Percentiles rank a stretch among this genome's conserved stretches.
These are phyloP conservation scores for Rhodotorula sp. DNA, from an alignment of 1,284 basidiomycete species.

Conservation along the genomic window DNA sequence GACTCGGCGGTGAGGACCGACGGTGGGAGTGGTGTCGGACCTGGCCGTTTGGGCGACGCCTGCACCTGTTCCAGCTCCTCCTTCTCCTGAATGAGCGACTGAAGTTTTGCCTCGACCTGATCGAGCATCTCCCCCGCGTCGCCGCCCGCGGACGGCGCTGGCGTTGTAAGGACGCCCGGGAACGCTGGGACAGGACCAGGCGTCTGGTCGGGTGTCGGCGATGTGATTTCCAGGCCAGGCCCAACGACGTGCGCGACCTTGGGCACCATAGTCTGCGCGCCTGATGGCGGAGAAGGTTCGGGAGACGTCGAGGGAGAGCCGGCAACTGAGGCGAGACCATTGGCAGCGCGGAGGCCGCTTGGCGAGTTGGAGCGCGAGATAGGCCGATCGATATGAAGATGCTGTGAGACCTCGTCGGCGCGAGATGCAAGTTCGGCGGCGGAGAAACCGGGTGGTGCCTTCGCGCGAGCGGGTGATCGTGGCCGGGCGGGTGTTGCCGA, in stretches of 20 bases:
- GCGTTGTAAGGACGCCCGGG: constrained; percentile 1
- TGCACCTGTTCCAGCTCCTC: background rate
- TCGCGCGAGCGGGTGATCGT: background rate
- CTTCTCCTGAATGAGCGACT: constrained; percentile 13
- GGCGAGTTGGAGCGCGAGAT: constrained; percentile 16
- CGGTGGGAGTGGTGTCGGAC: constrained; percentile 28
- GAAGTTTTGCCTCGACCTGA: constrained; percentile 26
- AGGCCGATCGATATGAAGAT: constrained; percentile 39
- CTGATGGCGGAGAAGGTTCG: constrained; percentile 13
- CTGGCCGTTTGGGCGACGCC: constrained; percentile 10
- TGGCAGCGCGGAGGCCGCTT: background rate
- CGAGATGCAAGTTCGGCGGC: constrained; percentile 13
- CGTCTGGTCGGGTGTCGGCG: constrained; percentile 30
- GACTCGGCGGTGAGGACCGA: background rate
- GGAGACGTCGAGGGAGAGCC: constrained; percentile 6
- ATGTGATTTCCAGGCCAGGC: constrained; percentile 20
- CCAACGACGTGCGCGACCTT: background rate
- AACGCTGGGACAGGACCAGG: constrained; percentile 3
- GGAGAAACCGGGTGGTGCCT: constrained; percentile 1
- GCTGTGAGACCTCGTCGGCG: constrained; percentile 33
- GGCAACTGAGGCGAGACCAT: background rate
- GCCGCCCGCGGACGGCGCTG: background rate
- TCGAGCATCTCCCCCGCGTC: constrained; percentile 20
- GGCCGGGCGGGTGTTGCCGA: constrained; percentile 2
- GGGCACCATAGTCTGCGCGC: background rate